phyloP scores from a whole-genome alignment of 495 filamentous ascomycete genomes.

The Aspergillus olivimuriae region DNA sequence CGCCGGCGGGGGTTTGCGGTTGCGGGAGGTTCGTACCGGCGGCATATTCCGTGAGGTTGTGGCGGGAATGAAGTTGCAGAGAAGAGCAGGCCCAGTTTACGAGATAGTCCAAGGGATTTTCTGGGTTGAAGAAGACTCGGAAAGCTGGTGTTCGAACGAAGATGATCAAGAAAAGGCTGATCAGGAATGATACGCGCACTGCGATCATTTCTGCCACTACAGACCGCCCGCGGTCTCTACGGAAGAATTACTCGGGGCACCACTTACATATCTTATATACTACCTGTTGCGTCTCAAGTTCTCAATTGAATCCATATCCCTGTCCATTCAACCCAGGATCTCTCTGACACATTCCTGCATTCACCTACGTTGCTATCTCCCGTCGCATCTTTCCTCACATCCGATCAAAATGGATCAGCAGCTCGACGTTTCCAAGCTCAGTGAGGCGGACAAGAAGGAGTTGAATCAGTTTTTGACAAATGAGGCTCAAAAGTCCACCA shows the following conservation, averaged over 20 bases:
- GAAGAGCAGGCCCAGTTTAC: slow-evolving; percentile 6
- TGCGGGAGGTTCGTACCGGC: slow-evolving; percentile 67
- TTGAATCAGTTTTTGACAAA: slow-evolving; percentile 73
- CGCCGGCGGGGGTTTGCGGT: slow-evolving; percentile 85
- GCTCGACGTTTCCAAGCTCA: slow-evolving; percentile 65
- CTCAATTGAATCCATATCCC: too few species aligned
- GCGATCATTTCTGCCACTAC: slow-evolving; percentile 4
- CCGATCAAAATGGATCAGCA: slow-evolving; percentile 33
- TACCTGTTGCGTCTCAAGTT: too few species aligned
- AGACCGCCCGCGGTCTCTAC: slow-evolving; percentile 6
- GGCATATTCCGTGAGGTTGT: too few species aligned
- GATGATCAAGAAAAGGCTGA: too few species aligned
- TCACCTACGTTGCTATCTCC: too few species aligned
- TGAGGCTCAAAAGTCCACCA: slow-evolving; percentile 71
- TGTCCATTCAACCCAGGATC: not conserved
- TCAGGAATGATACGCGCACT: not conserved
- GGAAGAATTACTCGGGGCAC: not conserved
- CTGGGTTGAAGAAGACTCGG: too few species aligned
- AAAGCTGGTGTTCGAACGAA: too few species aligned
- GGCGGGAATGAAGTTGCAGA: not conserved
- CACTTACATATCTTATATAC: too few species aligned
- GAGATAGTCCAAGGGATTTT: too few species aligned
- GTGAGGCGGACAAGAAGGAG: slow-evolving; percentile 76
- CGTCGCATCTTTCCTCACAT: not conserved
- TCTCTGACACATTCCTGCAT: not conserved